Evolutionary conservation across 768 basidiomycete genomes (phyloP), one percentile per base, ranked within the genome.

Genomic region (Mrakia hoshinonis): DNA sequence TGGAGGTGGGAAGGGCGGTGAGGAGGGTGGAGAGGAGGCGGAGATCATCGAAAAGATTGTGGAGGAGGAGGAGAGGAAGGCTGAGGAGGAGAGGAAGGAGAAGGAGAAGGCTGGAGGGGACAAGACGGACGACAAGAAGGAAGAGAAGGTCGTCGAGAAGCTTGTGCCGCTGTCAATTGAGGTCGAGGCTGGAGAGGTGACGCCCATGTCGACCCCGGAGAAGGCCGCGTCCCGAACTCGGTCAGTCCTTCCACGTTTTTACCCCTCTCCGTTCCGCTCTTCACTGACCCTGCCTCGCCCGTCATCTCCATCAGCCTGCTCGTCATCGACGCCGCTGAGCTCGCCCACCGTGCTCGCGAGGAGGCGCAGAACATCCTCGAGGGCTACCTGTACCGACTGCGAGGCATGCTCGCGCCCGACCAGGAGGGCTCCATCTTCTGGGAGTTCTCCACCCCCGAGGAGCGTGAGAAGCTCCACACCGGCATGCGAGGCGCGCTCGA

Each of bases 311-410:
- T 29, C 73, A 96, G 94, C 78, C 82, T 99, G 13, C 85, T 88
- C 15, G 86, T 87, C 12, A 83, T 95, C 72, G 90, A 95, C 75
- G 78, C 82, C 9, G 87, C 88, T 68, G 94, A 98, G 81, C 81
- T 83, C 2, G 84, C 87, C 22, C 92, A 91, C 78, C 83, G 82
- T 39, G 85, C 86, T 67, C 87, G 87, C 39, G 94, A 94, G 76
- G 96, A 98, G 78, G 91, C 92, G 2, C 84, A 89, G 38, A 99
- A 99, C 80, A 83, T 85, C 31, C 85, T 99, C 65, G 96, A 99
- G 79, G 86, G 88, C 39, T 96, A 96, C 77, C 80, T 98, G n/a
- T 99, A 99, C 81, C 85, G 88, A 72, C 81, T 96, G 43, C 87
- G 91, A 26, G 92, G 92, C 77, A 83, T 95, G 12, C 82, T 97